phyloP scores from a whole-genome alignment of 192 early-diverging fungal genomes.

The Podila clonocystis region DNA sequence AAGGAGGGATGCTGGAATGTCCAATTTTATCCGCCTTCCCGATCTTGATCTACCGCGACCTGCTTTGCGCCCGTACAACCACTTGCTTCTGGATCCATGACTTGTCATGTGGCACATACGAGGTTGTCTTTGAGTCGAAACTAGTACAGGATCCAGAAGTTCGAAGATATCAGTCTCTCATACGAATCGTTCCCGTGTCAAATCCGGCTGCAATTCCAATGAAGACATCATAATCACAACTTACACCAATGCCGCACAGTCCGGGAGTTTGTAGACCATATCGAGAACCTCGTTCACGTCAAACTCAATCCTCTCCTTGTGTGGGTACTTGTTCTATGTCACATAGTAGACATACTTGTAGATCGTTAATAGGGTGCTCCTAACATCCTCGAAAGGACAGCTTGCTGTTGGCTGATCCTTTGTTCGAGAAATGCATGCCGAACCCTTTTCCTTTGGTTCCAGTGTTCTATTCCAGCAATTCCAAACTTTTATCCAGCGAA shows the following conservation, averaged over 20 bases:
- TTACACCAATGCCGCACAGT: conserved; percentile 49
- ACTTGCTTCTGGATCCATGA: conserved; percentile 52
- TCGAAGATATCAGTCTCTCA: background rate
- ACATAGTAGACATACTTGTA: background rate
- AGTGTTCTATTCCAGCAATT: background rate
- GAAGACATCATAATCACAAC: background rate
- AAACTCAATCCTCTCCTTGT: conserved; percentile 46
- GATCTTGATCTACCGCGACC: conserved; percentile 17
- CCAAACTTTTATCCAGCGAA: no score
- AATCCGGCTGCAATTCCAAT: background rate
- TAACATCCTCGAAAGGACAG: background rate
- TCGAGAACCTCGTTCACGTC: conserved; percentile 49
- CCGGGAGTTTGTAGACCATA: conserved; percentile 49
- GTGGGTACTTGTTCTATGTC: conserved; percentile 41
- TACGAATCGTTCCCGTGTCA: background rate
- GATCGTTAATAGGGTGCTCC: background rate
- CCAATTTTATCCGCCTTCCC: no score
- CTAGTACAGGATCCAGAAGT: conserved; percentile 4
- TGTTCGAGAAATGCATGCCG: background rate
- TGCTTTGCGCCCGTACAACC: conserved; percentile 36
- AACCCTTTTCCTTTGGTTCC: background rate
- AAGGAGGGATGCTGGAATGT: no score
- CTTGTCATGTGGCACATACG: conserved; percentile 49
- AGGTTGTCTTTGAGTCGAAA: conserved; percentile 27
- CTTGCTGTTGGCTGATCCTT: background rate